These are phyloP conservation scores for Aspergillus fructus DNA, from an alignment of 2,329 filamentous ascomycete genomes.

Conservation along the genomic window DNA sequence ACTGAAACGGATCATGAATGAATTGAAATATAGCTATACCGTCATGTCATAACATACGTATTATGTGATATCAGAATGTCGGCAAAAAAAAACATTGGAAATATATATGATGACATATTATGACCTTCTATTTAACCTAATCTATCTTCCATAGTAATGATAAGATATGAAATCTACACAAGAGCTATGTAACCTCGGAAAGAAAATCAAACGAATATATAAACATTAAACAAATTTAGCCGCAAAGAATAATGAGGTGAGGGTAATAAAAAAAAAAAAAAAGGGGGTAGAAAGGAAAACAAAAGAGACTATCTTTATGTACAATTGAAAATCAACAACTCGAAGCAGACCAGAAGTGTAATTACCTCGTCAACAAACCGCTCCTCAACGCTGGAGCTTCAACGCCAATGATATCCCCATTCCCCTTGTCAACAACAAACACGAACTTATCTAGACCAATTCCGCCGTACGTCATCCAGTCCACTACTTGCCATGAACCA, in stretches of 20 bases:
- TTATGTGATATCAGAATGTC: neutral
- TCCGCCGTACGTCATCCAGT: constrained; percentile 39
- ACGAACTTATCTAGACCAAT: constrained; percentile 35
- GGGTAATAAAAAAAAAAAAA: neutral
- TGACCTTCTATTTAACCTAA: neutral
- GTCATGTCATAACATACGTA: constrained; percentile 2
- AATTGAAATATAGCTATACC: neutral
- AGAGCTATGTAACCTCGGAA: neutral
- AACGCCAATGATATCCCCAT: constrained; percentile 27
- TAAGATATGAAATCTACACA: neutral
- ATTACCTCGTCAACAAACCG: constrained; percentile 5
- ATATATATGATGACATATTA: constrained; percentile 9
- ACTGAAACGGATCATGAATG: constrained; percentile 46
- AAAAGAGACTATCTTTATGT: neutral
- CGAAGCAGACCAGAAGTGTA: too few relatives aligned
- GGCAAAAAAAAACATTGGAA: constrained; percentile 5
- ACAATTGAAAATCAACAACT: too few relatives aligned
- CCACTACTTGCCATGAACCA: constrained; percentile 31
- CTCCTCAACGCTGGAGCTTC: constrained; percentile 37
- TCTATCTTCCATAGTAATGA: neutral
- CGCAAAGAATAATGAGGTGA: neutral
- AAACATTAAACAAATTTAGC: neutral
- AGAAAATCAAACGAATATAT: neutral
- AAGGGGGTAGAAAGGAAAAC: neutral
- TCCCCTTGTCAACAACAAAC: constrained; percentile 26